Conservation (phyloP, 129 eudicot species). For the Flaveria brownii region DNA sequence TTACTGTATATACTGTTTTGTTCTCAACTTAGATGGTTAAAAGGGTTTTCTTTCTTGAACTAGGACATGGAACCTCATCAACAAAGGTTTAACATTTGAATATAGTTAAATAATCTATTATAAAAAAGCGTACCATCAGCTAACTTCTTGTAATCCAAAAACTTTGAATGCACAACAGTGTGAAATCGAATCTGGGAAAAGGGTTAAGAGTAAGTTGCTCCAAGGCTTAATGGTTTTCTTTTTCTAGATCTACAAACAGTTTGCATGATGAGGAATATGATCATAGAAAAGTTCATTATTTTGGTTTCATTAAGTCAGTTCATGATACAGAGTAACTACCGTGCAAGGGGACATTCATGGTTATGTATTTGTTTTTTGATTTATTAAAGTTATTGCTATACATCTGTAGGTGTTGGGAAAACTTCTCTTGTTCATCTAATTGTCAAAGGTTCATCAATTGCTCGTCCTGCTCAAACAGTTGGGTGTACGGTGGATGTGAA, state of each 20-base stretch:
- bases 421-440: conserved; percentile 86
- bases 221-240: no score
- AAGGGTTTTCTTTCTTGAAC: background rate
- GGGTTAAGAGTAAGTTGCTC: background rate
- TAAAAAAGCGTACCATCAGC: background rate
- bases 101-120: background rate
- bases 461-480: conserved; percentile 68
- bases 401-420: conserved; percentile 71
- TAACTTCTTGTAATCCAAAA: background rate
- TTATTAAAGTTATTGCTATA: background rate
- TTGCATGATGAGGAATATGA: background rate
- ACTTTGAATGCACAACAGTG: background rate
- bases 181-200: background rate
- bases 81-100: background rate
- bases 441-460: conserved; percentile 60
- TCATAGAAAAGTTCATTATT: background rate
- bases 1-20: background rate
- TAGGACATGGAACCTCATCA: background rate
- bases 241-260: no score
- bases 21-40: background rate
- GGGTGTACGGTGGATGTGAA: conserved; percentile 75
- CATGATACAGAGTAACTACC: background rate
- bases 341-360: background rate
- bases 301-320: background rate
- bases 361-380: background rate